These are phyloP conservation scores for Ceratocystiopsis minuta DNA, from an alignment of 2,329 filamentous ascomycete genomes.

Conservation along the genomic window DNA sequence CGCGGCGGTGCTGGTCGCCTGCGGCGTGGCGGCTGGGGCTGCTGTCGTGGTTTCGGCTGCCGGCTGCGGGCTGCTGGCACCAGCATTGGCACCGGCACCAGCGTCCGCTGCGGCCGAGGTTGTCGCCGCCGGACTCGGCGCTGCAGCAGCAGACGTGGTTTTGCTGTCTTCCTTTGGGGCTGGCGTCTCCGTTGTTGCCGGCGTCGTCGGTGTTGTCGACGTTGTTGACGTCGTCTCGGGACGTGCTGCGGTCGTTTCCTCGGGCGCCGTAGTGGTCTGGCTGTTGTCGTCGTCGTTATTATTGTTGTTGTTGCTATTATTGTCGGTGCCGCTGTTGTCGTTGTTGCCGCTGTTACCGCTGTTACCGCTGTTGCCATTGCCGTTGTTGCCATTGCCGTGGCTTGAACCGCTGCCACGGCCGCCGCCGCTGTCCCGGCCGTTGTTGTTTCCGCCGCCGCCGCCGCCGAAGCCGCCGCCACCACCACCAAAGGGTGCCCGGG, in stretches of 20 bases:
- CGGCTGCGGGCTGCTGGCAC: background rate
- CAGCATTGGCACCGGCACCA: too few relatives aligned
- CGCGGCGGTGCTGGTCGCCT: too few relatives aligned
- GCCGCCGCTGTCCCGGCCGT: background rate
- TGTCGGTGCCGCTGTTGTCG: background rate
- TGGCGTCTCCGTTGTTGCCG: background rate
- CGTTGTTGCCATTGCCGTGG: background rate
- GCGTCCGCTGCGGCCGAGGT: background rate
- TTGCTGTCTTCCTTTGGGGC: background rate
- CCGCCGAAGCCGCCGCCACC: background rate
- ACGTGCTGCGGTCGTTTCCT: background rate
- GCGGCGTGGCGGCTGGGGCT: too few relatives aligned
- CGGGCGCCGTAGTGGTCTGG: background rate
- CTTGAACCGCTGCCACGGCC: background rate
- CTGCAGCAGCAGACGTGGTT: background rate
- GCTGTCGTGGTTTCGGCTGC: background rate
- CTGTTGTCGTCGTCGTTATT: background rate
- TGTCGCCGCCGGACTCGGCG: too few relatives aligned
- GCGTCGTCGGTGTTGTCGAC: background rate
- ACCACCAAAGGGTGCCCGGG: background rate
- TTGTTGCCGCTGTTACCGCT: background rate
- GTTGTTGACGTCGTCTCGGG: background rate
- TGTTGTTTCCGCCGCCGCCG: background rate
- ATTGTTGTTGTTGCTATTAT: background rate
- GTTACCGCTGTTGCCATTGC: background rate